Evolutionary conservation across 805 yeast genomes (phyloP).

Genomic region (Metschnikowia chrysomelidarum): DNA sequence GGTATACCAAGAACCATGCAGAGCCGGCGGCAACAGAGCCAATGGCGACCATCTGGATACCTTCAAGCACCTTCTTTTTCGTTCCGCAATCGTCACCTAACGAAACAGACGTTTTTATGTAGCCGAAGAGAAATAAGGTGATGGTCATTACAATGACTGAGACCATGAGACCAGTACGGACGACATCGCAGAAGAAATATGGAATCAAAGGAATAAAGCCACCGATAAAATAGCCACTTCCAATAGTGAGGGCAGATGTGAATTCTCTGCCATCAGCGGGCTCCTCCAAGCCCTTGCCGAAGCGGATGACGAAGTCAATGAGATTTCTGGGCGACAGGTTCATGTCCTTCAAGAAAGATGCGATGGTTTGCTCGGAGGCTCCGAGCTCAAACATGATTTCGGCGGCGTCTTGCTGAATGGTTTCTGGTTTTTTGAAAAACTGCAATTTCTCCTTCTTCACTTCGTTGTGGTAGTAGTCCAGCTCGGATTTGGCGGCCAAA

Average conservation of each 20-base stretch:
- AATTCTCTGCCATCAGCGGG: slow-evolving; percentile 91
- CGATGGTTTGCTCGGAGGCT: slow-evolving; percentile 68
- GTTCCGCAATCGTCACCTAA: slow-evolving; percentile 75
- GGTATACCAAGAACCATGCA: slow-evolving; percentile 88
- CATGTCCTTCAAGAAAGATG: slow-evolving; percentile 72
- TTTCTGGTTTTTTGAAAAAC: slow-evolving; percentile 62
- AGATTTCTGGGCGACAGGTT: slow-evolving; percentile 73
- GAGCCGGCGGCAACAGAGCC: slow-evolving; percentile 98
- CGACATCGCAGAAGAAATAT: slow-evolving; percentile 77
- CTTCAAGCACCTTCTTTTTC: slow-evolving; percentile 65
- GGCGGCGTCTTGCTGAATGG: slow-evolving; percentile 72
- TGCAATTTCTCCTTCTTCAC: slow-evolving; percentile 68
- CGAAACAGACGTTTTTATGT: slow-evolving; percentile 77
- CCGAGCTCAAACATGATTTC: slow-evolving; percentile 78
- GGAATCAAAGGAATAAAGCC: slow-evolving; percentile 92
- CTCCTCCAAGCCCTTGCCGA: slow-evolving; percentile 90
- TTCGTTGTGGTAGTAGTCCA: slow-evolving; percentile 69
- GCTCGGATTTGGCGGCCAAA: slow-evolving; percentile 89
- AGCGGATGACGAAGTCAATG: slow-evolving; percentile 83
- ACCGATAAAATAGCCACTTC: slow-evolving; percentile 83
- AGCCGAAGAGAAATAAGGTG: slow-evolving; percentile 86
- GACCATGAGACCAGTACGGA: slow-evolving; percentile 69
- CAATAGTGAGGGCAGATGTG: slow-evolving; percentile 86
- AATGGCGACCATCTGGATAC: slow-evolving; percentile 86
- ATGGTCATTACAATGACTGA: slow-evolving; percentile 80